Evolutionary conservation across 2,329 filamentous ascomycete genomes (phyloP), one percentile per base, ranked within the genome.

Genomic region (Sporothrix dimorphospora): DNA sequence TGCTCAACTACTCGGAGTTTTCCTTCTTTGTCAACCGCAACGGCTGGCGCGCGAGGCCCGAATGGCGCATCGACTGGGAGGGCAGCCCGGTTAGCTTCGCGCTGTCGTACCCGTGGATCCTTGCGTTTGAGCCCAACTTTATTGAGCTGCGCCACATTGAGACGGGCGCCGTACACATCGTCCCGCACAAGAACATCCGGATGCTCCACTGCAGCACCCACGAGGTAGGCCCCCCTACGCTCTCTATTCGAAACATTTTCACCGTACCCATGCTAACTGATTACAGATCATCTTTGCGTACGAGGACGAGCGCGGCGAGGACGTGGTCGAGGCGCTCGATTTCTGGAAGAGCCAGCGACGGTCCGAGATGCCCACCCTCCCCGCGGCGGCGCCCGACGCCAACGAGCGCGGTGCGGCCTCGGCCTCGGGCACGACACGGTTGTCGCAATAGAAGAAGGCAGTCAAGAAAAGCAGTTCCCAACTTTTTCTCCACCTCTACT

Each of bases 1-100:
- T 99, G 76, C 90, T 99, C 75, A 98, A 98, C 82, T 99, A 99
- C 83, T 96, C 94, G 4, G 96, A 99, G 81, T 99, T 98, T 82
- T 97, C 94, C 14, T 99, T 99, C 88, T 99, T 98, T 79, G 96
- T 99, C 79, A 98, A 99, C 82, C 90, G 96, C 78, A 98, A 99
- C 81, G 96, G 96, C 49, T 99, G 96, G 96, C 90, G 96, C 75
- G 95, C 95, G 70, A 88, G 94, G 78, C 94, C 94, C 5, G 96
- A 99, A 81, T 99, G 96, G 96, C 91, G 92, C 78, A 97, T 99
- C 79, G 92, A 95, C 75, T 99, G 96, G 96, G 96, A 99, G 83
- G 96, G 96, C 72, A 93, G 90, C 59, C 96, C 96, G 53, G 92
- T 94, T 78, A 91, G 91, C 72, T 99, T 99, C 81, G 96, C 96